A percentile compares a stretch with the other conserved stretches of the same genome.
Evolutionary conservation across 352 stramenopile genomes (phyloP).

Genomic region (Globisporangium uncinulatum): DNA sequence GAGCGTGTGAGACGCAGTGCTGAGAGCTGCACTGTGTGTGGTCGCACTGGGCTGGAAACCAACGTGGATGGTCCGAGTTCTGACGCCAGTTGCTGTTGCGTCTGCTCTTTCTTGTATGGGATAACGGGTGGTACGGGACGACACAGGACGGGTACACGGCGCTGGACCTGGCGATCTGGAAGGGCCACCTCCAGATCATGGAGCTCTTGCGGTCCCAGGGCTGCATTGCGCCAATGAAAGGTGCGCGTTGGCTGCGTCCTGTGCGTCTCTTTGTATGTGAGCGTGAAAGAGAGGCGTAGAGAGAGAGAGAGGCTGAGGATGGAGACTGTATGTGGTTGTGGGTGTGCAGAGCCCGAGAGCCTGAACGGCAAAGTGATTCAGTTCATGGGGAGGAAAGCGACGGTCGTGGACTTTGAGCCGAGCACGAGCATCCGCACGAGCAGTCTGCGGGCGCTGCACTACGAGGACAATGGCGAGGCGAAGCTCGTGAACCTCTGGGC

Average conservation of each 20-base stretch:
- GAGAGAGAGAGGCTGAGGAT: background rate
- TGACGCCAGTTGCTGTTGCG: background rate
- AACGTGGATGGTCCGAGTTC: background rate
- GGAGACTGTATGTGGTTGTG: background rate
- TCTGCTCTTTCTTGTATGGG: background rate
- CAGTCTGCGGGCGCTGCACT: constrained; percentile 72
- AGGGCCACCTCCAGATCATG: constrained; percentile 77
- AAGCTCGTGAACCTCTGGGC: constrained; percentile 81
- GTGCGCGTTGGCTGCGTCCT: constrained; percentile 1
- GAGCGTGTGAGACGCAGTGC: background rate
- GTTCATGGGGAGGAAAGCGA: constrained; percentile 62
- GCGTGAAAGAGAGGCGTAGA: no score
- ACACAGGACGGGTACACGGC: constrained; percentile 72
- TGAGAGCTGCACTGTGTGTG: no score
- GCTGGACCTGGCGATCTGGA: constrained; percentile 79
- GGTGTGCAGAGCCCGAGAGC: constrained; percentile 53
- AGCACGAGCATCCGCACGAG: constrained; percentile 70
- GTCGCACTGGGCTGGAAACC: background rate
- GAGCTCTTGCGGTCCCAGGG: constrained; percentile 75
- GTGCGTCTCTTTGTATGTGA: no score
- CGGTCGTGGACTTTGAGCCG: constrained; percentile 78
- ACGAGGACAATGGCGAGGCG: constrained; percentile 66
- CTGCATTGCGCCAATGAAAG: constrained; percentile 81
- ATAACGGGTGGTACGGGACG: no score
- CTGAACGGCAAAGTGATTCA: constrained; percentile 72